Base-by-base conservation (phyloP, 78 protist genomes). In the Monocercomonoides exilis region DNA sequence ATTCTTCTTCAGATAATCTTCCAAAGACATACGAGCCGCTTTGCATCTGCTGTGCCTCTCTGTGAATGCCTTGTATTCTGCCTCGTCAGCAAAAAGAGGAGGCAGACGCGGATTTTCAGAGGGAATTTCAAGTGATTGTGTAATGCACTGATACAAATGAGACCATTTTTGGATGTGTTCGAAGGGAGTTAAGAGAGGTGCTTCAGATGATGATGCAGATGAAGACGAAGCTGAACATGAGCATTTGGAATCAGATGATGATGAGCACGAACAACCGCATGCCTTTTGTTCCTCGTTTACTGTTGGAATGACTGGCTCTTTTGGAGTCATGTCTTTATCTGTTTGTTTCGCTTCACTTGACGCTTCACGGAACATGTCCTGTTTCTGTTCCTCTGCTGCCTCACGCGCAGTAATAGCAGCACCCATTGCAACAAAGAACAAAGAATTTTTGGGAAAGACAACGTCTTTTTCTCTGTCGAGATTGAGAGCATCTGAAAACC, bases 351-450 rank as follows among this genome's bases (percentile, higher is more conserved):
- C 21, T 21, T 54, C 21, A 29, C 21, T 54, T 54, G 70, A 29
- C 70, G 70, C 21, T 54, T 29, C 70, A 29, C 38, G 70, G 11
- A 11, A 54, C 21, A 29, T 21, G 70, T 11, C 21, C 11, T 11
- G 70, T 54, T 54, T 54, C 70, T 54, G 70, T 54, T 54, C 70
- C 21, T 11, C 21, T 54, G 38, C 70, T 54, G 70, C 21, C 70
- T 54, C 70, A 11, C 70, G 11, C 70, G 43, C 81, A 4, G 3
- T 38, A 38, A 87, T 33, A 33, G 89, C 89, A 2, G 89, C 87
- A 21, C 89, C 89, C 84, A 1, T 1, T 2, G 89, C 89, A 3
- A 87, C 89, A 11, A 34, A 77, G 84, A 4, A 1, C 77, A 77
- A 43, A 3, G 89, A 43, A n/a, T 87, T 21, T 38, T 1, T 38